Evolutionary conservation across 225 moss, liverwort and hornwort genomes (phyloP).

Genomic region (Polytrichum commune): DNA sequence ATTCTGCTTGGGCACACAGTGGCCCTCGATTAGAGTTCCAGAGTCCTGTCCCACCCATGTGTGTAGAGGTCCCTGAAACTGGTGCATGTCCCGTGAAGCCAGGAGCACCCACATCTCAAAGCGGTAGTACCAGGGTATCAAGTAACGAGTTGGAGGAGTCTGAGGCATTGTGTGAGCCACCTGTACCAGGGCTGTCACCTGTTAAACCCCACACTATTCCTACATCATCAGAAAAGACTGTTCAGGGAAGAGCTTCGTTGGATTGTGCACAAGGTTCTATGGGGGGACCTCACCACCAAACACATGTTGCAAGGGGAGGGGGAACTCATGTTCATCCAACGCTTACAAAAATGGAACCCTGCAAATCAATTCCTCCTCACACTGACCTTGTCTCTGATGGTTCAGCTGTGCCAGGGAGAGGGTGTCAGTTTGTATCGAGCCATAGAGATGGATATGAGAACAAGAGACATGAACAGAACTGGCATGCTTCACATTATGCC

Average conservation of each 20-base stretch:
- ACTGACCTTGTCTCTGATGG: background rate
- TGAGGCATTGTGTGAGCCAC: conserved; percentile 37
- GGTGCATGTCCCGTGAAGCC: conserved; percentile 11
- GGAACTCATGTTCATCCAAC: conserved; percentile 6
- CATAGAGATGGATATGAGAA: conserved; percentile 15
- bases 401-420: background rate
- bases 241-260: background rate
- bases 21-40: conserved; percentile 12
- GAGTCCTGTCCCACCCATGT: conserved; percentile 6
- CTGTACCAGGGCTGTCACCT: conserved; percentile 55
- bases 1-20: conserved; percentile 20
- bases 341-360: background rate
- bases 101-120: conserved; percentile 2
- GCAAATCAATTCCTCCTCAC: background rate
- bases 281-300: conserved; percentile 1
- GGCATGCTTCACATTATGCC: conserved; percentile 2
- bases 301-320: conserved; percentile 8
- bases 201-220: conserved; percentile 15
- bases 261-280: conserved; percentile 10
- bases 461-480: conserved; percentile 17
- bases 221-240: conserved; percentile 14
- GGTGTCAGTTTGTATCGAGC: background rate
- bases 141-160: conserved; percentile 14
- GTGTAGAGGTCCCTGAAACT: conserved; percentile 9
- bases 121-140: conserved; percentile 10